A percentile compares a stretch with the other conserved stretches of the same genome.
Conservation (phyloP, 1,284 basidiomycete genomes). For the Microbotryum violaceum region DNA sequence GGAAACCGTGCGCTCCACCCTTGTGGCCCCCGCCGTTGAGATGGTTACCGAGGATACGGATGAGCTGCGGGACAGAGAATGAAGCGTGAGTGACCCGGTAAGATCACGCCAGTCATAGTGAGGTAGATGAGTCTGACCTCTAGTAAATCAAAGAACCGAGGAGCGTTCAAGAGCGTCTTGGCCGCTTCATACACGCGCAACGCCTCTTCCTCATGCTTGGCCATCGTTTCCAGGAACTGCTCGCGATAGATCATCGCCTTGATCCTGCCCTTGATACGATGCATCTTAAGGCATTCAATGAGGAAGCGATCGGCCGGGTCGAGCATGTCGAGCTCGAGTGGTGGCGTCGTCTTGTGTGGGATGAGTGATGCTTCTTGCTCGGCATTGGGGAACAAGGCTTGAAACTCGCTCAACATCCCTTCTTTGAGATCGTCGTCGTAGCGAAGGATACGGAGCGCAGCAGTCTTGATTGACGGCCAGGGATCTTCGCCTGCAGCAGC, state of each 20-base stretch:
- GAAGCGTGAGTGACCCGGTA: neutral
- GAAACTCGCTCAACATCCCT: slow-evolving; percentile 75
- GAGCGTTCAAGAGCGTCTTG: slow-evolving; percentile 63
- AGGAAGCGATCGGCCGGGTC: slow-evolving; percentile 94
- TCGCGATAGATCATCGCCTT: slow-evolving; percentile 89
- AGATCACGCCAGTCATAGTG: neutral
- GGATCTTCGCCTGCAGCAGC: slow-evolving; percentile 21
- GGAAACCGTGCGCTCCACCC: slow-evolving; percentile 95
- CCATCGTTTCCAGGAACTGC: slow-evolving; percentile 72
- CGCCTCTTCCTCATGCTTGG: slow-evolving; percentile 57
- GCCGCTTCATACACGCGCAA: slow-evolving; percentile 73
- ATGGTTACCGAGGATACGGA: slow-evolving; percentile 92
- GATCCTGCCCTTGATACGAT: slow-evolving; percentile 81
- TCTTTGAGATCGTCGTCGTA: slow-evolving; percentile 78
- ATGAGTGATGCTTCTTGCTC: slow-evolving; percentile 91
- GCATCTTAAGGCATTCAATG: slow-evolving; percentile 92
- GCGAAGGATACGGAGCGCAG: slow-evolving; percentile 65
- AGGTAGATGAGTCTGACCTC: slow-evolving; percentile 50
- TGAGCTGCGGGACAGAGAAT: slow-evolving; percentile 52
- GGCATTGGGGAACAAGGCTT: slow-evolving; percentile 75
- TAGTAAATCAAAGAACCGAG: slow-evolving; percentile 75
- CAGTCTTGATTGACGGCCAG: slow-evolving; percentile 22
- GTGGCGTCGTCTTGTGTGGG: slow-evolving; percentile 75
- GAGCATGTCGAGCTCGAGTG: slow-evolving; percentile 77
- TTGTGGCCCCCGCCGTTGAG: slow-evolving; percentile 96